Percentiles rank a stretch among this genome's conserved stretches.
These are phyloP conservation scores for Anisogramma anomala DNA, from an alignment of 2,329 filamentous ascomycete genomes.

Conservation along the genomic window DNA sequence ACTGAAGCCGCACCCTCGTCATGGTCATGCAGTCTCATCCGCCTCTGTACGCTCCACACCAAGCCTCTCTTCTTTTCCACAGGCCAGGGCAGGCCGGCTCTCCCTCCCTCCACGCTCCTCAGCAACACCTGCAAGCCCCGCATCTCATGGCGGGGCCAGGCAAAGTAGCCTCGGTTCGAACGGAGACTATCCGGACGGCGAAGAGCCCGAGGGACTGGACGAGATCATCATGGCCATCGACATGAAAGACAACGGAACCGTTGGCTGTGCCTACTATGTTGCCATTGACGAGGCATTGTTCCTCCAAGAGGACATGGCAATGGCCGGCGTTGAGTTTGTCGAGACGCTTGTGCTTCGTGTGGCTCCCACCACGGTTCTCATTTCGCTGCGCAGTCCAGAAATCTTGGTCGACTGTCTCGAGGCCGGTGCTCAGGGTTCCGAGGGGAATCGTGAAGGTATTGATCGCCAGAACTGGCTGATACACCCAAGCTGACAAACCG, in stretches of 20 bases:
- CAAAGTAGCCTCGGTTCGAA: not conserved
- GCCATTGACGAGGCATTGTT: conserved; percentile 57
- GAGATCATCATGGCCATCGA: conserved; percentile 76
- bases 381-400: conserved; percentile 36
- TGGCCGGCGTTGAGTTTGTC: conserved; percentile 57
- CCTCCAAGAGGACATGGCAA: conserved; percentile 64
- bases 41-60: conserved; percentile 6
- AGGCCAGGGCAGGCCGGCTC: not conserved
- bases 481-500: conserved; percentile 1
- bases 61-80: conserved; percentile 5
- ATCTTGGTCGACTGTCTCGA: conserved; percentile 27
- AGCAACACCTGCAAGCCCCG: not conserved
- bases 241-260: conserved; percentile 53
- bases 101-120: conserved; percentile 1
- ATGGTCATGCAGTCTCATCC: not conserved
- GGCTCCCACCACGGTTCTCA: conserved; percentile 44
- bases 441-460: conserved; percentile 20
- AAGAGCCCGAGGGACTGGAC: conserved; percentile 29
- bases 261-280: conserved; percentile 79
- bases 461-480: not conserved
- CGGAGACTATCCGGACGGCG: conserved; percentile 8
- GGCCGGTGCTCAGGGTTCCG: conserved; percentile 22
- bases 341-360: conserved; percentile 46
- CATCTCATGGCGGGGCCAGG: conserved; percentile 1
- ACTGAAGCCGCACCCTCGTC: not conserved